These are phyloP conservation scores for Neurospora sp. DNA, from an alignment of 495 filamentous ascomycete genomes.

Conservation along the genomic window DNA sequence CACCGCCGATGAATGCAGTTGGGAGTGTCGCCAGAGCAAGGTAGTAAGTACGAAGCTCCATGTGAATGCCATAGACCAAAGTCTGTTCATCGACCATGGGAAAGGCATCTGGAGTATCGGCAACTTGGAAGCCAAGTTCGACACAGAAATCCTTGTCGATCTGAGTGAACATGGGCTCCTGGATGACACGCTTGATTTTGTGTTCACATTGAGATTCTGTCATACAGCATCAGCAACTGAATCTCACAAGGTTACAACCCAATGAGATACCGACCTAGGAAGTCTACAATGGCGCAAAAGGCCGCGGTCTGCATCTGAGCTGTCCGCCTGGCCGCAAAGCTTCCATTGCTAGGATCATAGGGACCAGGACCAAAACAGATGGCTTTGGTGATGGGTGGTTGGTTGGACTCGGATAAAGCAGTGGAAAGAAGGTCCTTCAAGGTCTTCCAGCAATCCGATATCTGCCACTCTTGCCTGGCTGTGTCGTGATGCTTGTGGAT, in stretches of 20 bases:
- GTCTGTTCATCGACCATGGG: conserved; percentile 35
- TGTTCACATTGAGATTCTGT: conserved; percentile 11
- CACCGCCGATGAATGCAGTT: conserved; percentile 33
- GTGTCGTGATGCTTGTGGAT: conserved; percentile 14
- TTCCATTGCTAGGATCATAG: conserved; percentile 32
- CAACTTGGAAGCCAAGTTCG: conserved; percentile 41
- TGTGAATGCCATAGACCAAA: conserved; percentile 50
- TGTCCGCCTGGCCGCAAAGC: conserved; percentile 17
- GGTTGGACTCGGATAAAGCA: conserved; percentile 1
- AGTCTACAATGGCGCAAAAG: conserved; percentile 41
- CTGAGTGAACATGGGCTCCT: conserved; percentile 62
- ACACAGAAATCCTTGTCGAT: conserved; percentile 50
- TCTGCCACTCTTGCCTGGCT: conserved; percentile 8
- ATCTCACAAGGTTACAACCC: too few relatives aligned
- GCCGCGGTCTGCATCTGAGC: conserved; percentile 52
- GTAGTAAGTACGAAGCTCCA: conserved; percentile 39
- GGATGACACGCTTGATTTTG: conserved; percentile 41
- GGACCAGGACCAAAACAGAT: conserved; percentile 37
- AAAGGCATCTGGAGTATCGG: conserved; percentile 50
- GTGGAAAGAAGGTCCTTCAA: conserved; percentile 5
- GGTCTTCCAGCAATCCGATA: conserved; percentile 13
- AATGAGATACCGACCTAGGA: conserved; percentile 22
- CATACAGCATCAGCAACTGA: neutral
- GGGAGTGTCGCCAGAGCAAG: conserved; percentile 28
- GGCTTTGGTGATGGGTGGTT: conserved; percentile 23